Conservation (phyloP, 306 rosid genomes). For the Quercus agrifolia region DNA sequence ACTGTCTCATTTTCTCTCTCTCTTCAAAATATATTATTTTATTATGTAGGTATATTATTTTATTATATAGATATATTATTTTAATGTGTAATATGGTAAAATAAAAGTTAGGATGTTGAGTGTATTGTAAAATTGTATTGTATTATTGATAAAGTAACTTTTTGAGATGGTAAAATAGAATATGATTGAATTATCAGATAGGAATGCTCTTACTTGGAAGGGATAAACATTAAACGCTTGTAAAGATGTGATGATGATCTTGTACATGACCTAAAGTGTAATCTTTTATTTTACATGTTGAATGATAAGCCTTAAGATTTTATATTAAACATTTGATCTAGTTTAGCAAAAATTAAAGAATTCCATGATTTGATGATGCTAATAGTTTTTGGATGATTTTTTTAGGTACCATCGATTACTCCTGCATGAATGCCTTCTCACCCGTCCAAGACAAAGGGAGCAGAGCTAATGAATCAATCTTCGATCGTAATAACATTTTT, state of each 20-base stretch:
- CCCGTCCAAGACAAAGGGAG: conserved; percentile 40
- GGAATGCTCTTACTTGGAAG: not conserved
- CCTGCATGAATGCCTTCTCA: conserved; percentile 55
- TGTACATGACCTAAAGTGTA: not conserved
- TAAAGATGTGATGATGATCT: conserved; percentile 11
- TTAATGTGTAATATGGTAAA: too few species aligned
- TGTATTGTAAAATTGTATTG: too few species aligned
- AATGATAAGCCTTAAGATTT: not conserved
- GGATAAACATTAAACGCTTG: not conserved
- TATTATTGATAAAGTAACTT: fast-evolving
- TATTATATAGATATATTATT: too few species aligned
- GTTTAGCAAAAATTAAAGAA: not conserved
- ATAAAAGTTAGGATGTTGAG: too few species aligned
- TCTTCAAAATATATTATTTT: too few species aligned
- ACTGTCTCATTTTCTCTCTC: too few species aligned
- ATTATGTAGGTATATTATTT: too few species aligned
- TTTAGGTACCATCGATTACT: conserved; percentile 55
- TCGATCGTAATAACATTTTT: conserved; percentile 51
- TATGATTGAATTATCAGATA: too few species aligned
- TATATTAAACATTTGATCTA: not conserved
- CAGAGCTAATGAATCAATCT: conserved; percentile 39
- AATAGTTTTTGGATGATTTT: conserved; percentile 22
- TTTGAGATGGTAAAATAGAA: too few species aligned
- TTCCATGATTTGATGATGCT: conserved; percentile 9
- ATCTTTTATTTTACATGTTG: not conserved